A percentile compares a stretch with the other conserved stretches of the same genome.
Conservation (phyloP, 2,329 filamentous ascomycete species). For the Amphichorda felina region DNA sequence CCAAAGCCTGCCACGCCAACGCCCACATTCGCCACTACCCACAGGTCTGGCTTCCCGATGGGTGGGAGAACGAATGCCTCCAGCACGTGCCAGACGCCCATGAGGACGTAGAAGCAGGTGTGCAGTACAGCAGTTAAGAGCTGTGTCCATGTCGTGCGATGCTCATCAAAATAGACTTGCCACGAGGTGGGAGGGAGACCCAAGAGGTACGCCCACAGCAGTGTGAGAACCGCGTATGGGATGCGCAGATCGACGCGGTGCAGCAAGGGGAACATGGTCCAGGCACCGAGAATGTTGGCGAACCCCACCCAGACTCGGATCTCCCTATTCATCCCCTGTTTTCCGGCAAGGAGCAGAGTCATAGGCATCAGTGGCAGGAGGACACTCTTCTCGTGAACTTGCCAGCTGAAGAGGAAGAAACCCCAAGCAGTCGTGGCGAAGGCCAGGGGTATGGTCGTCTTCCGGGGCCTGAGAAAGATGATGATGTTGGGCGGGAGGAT, state of each 20-base stretch:
- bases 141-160: slow-evolving; percentile 15
- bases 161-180: slow-evolving; percentile 50
- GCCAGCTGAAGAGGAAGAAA: slow-evolving; percentile 95
- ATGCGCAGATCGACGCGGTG: slow-evolving; percentile 72
- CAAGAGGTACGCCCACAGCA: slow-evolving; percentile 85
- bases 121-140: slow-evolving; percentile 61
- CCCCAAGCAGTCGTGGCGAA: slow-evolving; percentile 84
- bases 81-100: slow-evolving; percentile 70
- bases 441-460: slow-evolving; percentile 64
- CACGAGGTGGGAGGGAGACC: slow-evolving; percentile 72
- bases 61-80: slow-evolving; percentile 62
- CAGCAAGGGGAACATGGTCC: slow-evolving; percentile 90
- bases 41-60: slow-evolving; percentile 74
- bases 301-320: slow-evolving; percentile 90
- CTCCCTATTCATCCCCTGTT: slow-evolving; percentile 64
- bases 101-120: slow-evolving; percentile 60
- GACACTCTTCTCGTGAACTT: slow-evolving; percentile 97
- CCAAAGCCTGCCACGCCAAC: slow-evolving; percentile 77
- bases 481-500: slow-evolving; percentile 72
- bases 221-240: slow-evolving; percentile 73
- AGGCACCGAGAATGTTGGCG: slow-evolving; percentile 77
- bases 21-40: slow-evolving; percentile 84
- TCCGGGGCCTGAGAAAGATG: slow-evolving; percentile 67
- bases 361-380: slow-evolving; percentile 86
- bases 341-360: slow-evolving; percentile 73